Evolutionary conservation across 106 monocot genomes (phyloP), one percentile per base, ranked within the genome.

Genomic region (Dendrobium huoshanense): DNA sequence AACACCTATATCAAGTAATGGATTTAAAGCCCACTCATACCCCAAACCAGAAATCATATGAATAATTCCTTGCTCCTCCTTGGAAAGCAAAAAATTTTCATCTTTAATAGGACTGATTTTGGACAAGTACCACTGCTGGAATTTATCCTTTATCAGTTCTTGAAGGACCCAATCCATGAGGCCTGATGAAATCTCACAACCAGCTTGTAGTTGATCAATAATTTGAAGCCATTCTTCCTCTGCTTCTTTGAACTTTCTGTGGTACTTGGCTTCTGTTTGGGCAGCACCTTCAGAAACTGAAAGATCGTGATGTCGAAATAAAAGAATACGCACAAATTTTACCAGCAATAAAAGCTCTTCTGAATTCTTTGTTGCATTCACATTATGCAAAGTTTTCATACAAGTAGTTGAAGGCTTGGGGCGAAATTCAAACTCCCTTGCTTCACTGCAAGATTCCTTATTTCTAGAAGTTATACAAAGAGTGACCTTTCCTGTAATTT

Each of bases 11-110:
- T 77, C 78, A 20, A 98, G 86, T 79, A 98, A 83, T 29, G 88
- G 87, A 85, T 54, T 82, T 75, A 98, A 85, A 27, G 92, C 98
- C 98, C 98, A 98, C 27, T 85, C 89, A 86, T 91, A 98, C 41
- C 98, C 98, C 77, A 98, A 84, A 33, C 89, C 92, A 84, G 92
- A 91, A 56, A 98, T 82, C 73, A 89, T 75, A 78, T 98, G 98
- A 79, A 98, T 88, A 75, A 98, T 87, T 59, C 92, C 81, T 81
- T 88, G 85, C 41, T 95, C 98, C 79, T 89, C 79, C 82, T 88
- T 98, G 31, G 95, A 88, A 5, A 93, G 51, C 56, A 54, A 47
- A 80, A 79, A 81, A 27, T 29, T 79, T 77, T 77, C 54, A 18
- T 49, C 77, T 68, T 86, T 75, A 72, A 79, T 45, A 19, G 41